These are phyloP conservation scores for Tremellales sp. DNA, from an alignment of 1,284 basidiomycete genomes.

Conservation along the genomic window DNA sequence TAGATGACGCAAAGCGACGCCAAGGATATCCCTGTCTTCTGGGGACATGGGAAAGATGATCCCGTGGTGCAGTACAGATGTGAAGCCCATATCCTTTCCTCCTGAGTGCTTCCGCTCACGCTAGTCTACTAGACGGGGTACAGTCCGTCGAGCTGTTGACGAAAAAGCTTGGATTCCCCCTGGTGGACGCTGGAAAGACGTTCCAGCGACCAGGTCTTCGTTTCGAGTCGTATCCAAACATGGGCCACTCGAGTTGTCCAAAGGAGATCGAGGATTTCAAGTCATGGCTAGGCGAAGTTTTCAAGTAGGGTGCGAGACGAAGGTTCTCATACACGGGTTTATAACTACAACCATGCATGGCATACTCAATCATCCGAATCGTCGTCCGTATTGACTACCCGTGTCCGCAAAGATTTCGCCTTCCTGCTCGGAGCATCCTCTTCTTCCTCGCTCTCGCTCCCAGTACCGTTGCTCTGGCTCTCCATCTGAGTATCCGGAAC, in stretches of 20 bases:
- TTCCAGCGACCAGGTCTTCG: slow-evolving; percentile 49
- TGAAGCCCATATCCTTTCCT: slow-evolving; percentile 19
- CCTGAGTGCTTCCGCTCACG: not conserved
- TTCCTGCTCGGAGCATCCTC: no score
- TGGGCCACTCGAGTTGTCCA: slow-evolving; percentile 61
- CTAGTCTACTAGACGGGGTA: slow-evolving; percentile 44
- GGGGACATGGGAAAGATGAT: slow-evolving; percentile 80
- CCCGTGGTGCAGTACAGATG: slow-evolving; percentile 60
- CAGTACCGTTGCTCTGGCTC: no score
- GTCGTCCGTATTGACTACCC: no score
- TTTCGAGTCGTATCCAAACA: slow-evolving; percentile 45
- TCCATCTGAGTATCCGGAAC: no score
- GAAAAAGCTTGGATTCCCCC: slow-evolving; percentile 54
- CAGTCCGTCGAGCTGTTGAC: slow-evolving; percentile 59
- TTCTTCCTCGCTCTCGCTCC: no score
- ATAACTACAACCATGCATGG: not conserved
- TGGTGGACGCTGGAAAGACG: slow-evolving; percentile 26
- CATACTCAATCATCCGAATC: no score
- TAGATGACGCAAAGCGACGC: slow-evolving; percentile 29
- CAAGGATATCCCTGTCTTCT: slow-evolving; percentile 70
- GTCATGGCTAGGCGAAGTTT: slow-evolving; percentile 33
- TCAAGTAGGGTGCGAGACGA: slow-evolving; percentile 27
- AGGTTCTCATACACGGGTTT: not conserved
- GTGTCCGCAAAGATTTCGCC: no score
- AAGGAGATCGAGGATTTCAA: slow-evolving; percentile 63